Evolutionary conservation across 1,284 basidiomycete genomes (phyloP).

Genomic region (Leccinum subfulvum): DNA sequence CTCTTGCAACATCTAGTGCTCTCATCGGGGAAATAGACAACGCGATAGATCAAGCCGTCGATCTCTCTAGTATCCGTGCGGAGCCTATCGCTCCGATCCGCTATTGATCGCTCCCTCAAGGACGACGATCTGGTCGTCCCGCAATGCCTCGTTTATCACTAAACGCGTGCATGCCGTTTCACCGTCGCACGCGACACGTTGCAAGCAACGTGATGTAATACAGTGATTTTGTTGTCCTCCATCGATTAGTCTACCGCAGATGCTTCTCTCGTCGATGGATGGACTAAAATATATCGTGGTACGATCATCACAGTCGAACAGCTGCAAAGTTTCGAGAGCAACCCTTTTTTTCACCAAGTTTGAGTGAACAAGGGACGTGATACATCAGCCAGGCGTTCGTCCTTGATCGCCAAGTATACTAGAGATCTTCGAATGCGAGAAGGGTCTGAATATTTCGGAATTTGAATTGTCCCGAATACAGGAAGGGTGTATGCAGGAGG

Average conservation of each 20-base stretch:
- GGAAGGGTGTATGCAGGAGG: background rate
- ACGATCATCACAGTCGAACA: background rate
- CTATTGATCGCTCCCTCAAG: conserved; percentile 43
- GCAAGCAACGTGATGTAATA: background rate
- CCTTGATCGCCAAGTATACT: background rate
- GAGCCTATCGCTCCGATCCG: conserved; percentile 84
- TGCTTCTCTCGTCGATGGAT: background rate
- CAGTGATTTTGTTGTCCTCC: background rate
- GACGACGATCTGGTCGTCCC: conserved; percentile 1
- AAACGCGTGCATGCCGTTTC: background rate
- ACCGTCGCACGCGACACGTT: background rate
- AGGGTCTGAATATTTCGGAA: background rate
- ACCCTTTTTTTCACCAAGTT: background rate
- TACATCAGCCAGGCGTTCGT: background rate
- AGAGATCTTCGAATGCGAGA: background rate
- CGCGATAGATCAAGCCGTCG: conserved; percentile 76
- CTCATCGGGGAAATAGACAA: conserved; percentile 92
- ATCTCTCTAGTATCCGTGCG: conserved; percentile 77
- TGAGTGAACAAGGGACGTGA: background rate
- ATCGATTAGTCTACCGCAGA: background rate
- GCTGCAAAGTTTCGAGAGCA: background rate
- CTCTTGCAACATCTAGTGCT: conserved; percentile 48
- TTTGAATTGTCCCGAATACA: too few species aligned
- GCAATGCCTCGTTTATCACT: background rate
- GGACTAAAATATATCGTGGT: background rate